Evolutionary conservation across 352 stramenopile genomes (phyloP).

Genomic region (Aphanomyces euteiches): DNA sequence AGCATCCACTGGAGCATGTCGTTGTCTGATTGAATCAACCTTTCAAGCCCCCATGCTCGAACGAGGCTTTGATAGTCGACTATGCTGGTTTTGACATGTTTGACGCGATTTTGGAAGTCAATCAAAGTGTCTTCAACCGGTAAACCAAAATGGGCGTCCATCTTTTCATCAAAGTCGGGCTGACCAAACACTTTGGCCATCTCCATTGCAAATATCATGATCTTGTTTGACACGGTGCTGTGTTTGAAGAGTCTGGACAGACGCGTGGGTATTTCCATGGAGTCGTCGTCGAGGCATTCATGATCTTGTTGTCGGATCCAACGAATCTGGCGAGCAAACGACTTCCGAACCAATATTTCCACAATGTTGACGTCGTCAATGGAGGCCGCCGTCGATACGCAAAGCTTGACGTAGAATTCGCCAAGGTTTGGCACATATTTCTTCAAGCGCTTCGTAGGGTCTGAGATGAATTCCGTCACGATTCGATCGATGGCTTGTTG

Average conservation of each 20-base stretch:
- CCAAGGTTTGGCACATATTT: background rate
- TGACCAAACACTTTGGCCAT: slow-evolving; percentile 4
- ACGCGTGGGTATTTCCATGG: background rate
- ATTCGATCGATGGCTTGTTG: background rate
- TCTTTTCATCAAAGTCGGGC: background rate
- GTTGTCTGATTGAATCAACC: background rate
- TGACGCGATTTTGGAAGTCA: slow-evolving; percentile 16
- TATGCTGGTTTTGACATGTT: background rate
- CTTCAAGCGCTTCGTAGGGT: background rate
- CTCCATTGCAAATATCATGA: slow-evolving; percentile 9
- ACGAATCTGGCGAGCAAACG: background rate
- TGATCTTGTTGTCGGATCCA: slow-evolving; percentile 8
- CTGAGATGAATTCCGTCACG: background rate
- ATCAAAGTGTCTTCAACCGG: background rate
- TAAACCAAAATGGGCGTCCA: background rate
- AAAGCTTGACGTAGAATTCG: background rate
- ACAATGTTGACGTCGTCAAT: background rate
- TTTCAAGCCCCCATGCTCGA: background rate
- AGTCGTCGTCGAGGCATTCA: background rate
- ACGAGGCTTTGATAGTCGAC: slow-evolving; percentile 10
- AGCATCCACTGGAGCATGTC: background rate
- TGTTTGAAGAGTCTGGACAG: background rate
- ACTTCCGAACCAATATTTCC: background rate
- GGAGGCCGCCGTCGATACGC: background rate
- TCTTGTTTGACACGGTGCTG: background rate